These are phyloP conservation scores for Cardamine chenopodiifolia DNA, from an alignment of 345 rosid species.

Conservation along the genomic window DNA sequence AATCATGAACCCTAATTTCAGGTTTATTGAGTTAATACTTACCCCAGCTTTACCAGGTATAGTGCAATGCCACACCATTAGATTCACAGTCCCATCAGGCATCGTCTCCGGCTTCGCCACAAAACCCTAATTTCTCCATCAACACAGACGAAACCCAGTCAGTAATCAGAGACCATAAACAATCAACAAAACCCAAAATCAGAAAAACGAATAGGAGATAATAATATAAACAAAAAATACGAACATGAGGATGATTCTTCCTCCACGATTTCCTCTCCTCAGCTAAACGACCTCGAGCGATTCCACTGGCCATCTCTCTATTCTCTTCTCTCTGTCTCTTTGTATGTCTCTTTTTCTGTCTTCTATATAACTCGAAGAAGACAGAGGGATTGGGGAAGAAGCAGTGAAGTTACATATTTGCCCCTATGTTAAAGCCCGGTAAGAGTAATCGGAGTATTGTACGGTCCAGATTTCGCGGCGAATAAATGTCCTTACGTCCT, in stretches of 20 bases:
- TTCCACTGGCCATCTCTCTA: slow-evolving; percentile 77
- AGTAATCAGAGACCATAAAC: background rate
- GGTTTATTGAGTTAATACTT: slow-evolving; percentile 23
- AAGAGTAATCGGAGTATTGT: slow-evolving; percentile 33
- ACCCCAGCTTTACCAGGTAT: slow-evolving; percentile 98
- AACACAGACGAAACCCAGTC: background rate
- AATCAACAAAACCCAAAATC: background rate
- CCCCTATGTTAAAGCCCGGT: slow-evolving; percentile 4
- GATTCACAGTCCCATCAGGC: slow-evolving; percentile 80
- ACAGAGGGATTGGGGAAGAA: slow-evolving; percentile 3
- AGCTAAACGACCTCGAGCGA: slow-evolving; percentile 91
- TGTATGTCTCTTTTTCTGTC: background rate
- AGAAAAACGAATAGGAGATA: background rate
- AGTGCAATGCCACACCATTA: slow-evolving; percentile 96
- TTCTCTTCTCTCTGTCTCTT: background rate
- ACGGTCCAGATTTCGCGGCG: slow-evolving; percentile 44
- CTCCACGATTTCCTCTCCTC: slow-evolving; percentile 98
- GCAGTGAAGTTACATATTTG: background rate
- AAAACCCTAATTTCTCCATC: slow-evolving; percentile 71
- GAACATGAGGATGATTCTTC: slow-evolving; percentile 92
- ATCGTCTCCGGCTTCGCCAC: slow-evolving; percentile 91
- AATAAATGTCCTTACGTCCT: slow-evolving; percentile 43
- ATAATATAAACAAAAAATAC: slow-evolving; percentile 31
- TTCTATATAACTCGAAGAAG: slow-evolving; percentile 34
- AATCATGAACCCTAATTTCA: slow-evolving; percentile 4